Percentiles rank a stretch among this genome's conserved stretches.
Conservation (phyloP, 768 basidiomycete genomes). For the Tricholoma terreum region DNA sequence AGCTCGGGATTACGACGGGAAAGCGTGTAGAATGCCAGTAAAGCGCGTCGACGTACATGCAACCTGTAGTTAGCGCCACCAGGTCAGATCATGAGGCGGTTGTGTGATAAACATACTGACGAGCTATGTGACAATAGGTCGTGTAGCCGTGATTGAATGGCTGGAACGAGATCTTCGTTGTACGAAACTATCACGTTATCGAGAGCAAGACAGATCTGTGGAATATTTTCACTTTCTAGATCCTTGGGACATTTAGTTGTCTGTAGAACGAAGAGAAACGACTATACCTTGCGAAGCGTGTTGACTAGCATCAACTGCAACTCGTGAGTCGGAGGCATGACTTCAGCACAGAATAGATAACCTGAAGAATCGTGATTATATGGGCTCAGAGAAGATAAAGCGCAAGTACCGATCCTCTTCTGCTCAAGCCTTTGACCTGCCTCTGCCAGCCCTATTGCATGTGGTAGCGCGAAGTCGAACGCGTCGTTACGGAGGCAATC, state of each 20-base stretch:
- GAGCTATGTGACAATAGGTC: conserved; percentile 69
- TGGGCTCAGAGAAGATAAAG: not conserved
- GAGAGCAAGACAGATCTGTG: conserved; percentile 68
- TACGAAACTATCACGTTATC: conserved; percentile 62
- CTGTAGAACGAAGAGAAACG: not conserved
- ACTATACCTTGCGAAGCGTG: conserved; percentile 71
- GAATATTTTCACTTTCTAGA: conserved; percentile 53
- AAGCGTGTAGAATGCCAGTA: conserved; percentile 56
- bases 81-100: conserved; percentile 7
- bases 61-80: conserved; percentile 36
- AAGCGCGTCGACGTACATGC: conserved; percentile 57
- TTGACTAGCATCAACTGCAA: conserved; percentile 83
- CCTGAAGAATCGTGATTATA: conserved; percentile 40
- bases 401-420: conserved; percentile 61
- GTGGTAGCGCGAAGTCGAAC: conserved; percentile 69
- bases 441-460: conserved; percentile 77
- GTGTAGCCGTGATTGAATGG: conserved; percentile 62
- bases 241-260: conserved; percentile 39
- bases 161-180: conserved; percentile 70
- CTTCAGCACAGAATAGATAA: conserved; percentile 72
- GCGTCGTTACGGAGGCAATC: conserved; percentile 40
- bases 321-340: conserved; percentile 69
- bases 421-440: conserved; percentile 57
- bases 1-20: conserved; percentile 44
- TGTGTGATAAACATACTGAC: conserved; percentile 51